Conservation (phyloP, 1,284 basidiomycete genomes). For the Ceratobasidium sp. region DNA sequence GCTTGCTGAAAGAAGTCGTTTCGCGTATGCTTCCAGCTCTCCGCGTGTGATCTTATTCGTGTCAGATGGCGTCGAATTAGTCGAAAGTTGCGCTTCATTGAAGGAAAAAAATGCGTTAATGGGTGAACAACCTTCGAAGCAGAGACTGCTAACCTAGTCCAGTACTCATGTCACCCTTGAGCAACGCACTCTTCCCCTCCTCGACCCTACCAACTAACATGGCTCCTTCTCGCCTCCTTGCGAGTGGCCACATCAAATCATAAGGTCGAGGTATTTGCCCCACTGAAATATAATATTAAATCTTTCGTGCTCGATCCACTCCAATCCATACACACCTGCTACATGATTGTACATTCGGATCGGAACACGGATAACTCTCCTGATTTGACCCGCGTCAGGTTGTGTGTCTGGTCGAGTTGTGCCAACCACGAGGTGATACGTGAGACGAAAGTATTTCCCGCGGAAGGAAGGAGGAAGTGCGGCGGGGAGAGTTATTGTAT, state of each 20-base stretch:
- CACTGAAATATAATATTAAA: constrained; percentile 60
- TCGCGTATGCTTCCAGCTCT: constrained; percentile 33
- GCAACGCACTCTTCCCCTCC: constrained; percentile 39
- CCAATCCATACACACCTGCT: constrained; percentile 66
- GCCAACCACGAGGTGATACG: constrained; percentile 90
- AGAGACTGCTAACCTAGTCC: neutral
- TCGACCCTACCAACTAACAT: constrained; percentile 49
- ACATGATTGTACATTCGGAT: constrained; percentile 90
- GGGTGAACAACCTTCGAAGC: neutral
- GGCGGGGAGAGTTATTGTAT: constrained; percentile 79
- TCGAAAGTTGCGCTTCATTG: neutral
- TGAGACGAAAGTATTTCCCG: constrained; percentile 86
- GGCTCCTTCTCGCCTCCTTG: constrained; percentile 57
- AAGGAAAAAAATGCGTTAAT: neutral
- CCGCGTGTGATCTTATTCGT: constrained; percentile 17
- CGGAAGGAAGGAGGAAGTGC: constrained; percentile 91
- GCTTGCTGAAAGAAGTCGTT: constrained; percentile 23
- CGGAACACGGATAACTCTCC: constrained; percentile 88
- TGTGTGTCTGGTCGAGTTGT: constrained; percentile 75
- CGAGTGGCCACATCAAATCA: constrained; percentile 78
- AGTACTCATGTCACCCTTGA: constrained; percentile 16
- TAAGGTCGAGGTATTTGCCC: constrained; percentile 69
- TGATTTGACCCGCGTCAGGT: constrained; percentile 60
- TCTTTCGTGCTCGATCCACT: neutral
- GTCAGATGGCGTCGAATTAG: neutral